Evolutionary conservation across 140 eudicot species (phyloP).

Genomic region (Erigeron philadelphicus): DNA sequence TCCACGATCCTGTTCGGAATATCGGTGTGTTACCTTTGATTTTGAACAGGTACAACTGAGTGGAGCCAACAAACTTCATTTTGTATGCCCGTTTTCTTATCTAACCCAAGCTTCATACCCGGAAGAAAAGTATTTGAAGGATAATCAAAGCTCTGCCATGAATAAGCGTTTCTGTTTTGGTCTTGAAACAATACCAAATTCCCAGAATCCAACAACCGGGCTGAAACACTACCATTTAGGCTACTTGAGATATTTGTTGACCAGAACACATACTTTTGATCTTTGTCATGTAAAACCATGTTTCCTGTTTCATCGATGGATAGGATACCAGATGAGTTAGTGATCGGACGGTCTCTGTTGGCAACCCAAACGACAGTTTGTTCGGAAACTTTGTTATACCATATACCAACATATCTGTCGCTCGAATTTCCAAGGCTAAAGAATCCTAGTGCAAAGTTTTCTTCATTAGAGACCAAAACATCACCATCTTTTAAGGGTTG

Average conservation of each 20-base stretch:
- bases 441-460: no score
- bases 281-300: conserved; percentile 24
- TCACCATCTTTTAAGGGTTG: conserved; percentile 46
- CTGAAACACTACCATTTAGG: no score
- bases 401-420: conserved; percentile 44
- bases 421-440: conserved; percentile 34
- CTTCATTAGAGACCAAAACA: conserved; percentile 13
- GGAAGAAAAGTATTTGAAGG: conserved; percentile 46
- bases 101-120: conserved; percentile 40
- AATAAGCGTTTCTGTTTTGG: no score
- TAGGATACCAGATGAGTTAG: conserved; percentile 31
- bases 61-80: conserved; percentile 34
- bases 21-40: conserved; percentile 19
- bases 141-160: conserved; percentile 25
- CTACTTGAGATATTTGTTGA: no score
- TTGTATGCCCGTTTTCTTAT: conserved; percentile 35
- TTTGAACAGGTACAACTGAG: conserved; percentile 37
- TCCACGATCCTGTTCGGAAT: conserved; percentile 54
- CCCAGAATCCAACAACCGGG: no score
- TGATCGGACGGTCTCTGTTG: conserved; percentile 44
- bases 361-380: conserved; percentile 59
- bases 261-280: background rate
- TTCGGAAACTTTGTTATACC: conserved; percentile 46
- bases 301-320: conserved; percentile 33
- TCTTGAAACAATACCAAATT: no score